Conservation (phyloP, 495 filamentous ascomycete species). For the Tirmania nivea region DNA sequence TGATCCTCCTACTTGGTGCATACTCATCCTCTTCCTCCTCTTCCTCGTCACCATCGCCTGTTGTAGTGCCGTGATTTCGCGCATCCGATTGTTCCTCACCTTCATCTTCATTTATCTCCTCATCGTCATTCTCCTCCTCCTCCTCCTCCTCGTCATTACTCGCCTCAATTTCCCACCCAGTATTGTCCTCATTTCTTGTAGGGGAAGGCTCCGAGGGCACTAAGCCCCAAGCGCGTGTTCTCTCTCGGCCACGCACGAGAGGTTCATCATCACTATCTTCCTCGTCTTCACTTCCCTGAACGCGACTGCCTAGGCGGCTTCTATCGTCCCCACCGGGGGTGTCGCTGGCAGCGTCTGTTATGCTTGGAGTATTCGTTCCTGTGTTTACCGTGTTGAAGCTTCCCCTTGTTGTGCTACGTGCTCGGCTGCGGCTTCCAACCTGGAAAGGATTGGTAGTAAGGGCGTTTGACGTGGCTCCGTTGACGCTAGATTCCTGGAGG, state of each 20-base stretch:
- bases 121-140: conserved; percentile 5
- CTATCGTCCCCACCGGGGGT: neutral
- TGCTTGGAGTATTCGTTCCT: neutral
- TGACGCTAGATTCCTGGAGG: neutral
- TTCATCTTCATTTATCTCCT: conserved; percentile 7
- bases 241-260: conserved; percentile 3
- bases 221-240: neutral
- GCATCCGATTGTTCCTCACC: conserved; percentile 16
- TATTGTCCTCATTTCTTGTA: neutral
- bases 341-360: neutral
- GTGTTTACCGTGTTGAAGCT: neutral
- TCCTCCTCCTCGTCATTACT: conserved; percentile 7
- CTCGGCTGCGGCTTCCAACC: neutral
- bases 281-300: conserved; percentile 6
- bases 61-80: conserved; percentile 8
- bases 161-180: conserved; percentile 3
- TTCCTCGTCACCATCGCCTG: neutral
- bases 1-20: too few relatives aligned
- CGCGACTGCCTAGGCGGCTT: neutral
- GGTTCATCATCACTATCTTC: conserved; percentile 4
- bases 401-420: neutral
- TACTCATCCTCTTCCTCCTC: conserved; percentile 2
- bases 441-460: neutral
- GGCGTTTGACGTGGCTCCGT: neutral
- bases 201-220: neutral